Evolutionary conservation across 2,329 filamentous ascomycete species (phyloP), one percentile per base, ranked within the genome.

Genomic region (Westerdykella sp.): DNA sequence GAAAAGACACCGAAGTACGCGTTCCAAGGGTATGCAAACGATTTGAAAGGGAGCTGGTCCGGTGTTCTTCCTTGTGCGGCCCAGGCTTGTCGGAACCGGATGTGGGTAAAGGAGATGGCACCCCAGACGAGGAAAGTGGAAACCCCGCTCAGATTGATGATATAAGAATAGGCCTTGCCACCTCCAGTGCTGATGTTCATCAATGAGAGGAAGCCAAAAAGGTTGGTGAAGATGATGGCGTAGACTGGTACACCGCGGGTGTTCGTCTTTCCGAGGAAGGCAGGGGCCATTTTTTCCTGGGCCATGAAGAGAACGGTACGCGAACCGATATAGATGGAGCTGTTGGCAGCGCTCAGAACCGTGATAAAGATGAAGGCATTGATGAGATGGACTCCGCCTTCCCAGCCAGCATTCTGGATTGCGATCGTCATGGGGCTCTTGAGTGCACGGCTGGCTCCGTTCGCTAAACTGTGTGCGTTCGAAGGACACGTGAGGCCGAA

Each of bases 231-330:
- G 2, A 85, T 57, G 35, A 90, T 54, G 65, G 84, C 63, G 63
- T 77, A 54, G 77, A 76, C 67, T 0, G 77, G 77, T 0, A 78
- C 74, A 21, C 85, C 85, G 12, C 78, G 73, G 18, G 69, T 70
- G 60, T 84, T 80, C 2, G 85, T 87, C 63, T 77, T 79, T 34
- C 82, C 83, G 1, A 90, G 71, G 54, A 90, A 76, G 15, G 66
- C 69, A 0, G 86, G 86, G 0, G 85, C 86, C 63, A 85, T 87
- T 37, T 78, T 73, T 36, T 81, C 80, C 54, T 86, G 81, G 0
- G 84, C 84, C 80, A 90, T 85, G 69, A 81, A 88, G 0, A 89
- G 69, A 1, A 91, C 67, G 0, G 85, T 89, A 16, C 86, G 78
- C 3, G 83, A 85, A 36, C 80, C 81, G 51, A 90, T 86, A 62